Base-by-base conservation (phyloP, 148 eudicot species). In the Vaccinium vitisidaea region DNA sequence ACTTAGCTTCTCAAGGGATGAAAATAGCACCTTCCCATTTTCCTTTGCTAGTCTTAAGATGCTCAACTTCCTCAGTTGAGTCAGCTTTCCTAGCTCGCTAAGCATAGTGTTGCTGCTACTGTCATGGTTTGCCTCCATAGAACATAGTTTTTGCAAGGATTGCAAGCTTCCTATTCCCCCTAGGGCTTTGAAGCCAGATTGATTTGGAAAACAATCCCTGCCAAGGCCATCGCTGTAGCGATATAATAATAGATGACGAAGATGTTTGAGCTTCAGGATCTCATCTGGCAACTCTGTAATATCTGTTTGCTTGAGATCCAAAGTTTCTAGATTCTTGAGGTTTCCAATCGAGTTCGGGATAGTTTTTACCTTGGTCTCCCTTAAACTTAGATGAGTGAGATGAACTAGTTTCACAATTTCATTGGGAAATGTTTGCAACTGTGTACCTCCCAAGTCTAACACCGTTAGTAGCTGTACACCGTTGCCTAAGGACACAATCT, bases 251-350 rank as follows among this genome's bases (percentile, higher is more conserved):
- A 88, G 55, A 53, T 53, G 55, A 53, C 15, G 55, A 12, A 53
- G 55, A 12, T 53, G 13, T 53, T 12, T 12, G 85, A 88, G 83
- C 81, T 83, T 79, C 18, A 74, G 39, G 67, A 88, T 88, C 69
- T 85, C 86, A 77, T 36, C 0, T 36, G 86, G 89, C 81, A 87
- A 69, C 67, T 80, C 75, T 4, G 65, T 59, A 21, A 59, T 23
- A 59, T 1, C 1, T 16, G 65, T 59, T 1, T 13, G 7, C 23
- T 79, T 79, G 6, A 84, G 63, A 30, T 78, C 83, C 54, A 84
- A 49, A 1, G 67, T 84, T 61, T 84, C 86, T 12, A 84, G 39
- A 6, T 67, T 79, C 69, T 27, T 2, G 12, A 84, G 86, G 56
- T 84, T 49, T 13, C 58, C 53, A 79, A 23, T 18, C 39, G 11